A percentile compares a stretch with the other conserved stretches of the same genome.
These are phyloP conservation scores for Vicia faba DNA, from an alignment of 306 rosid genomes.

Conservation along the genomic window DNA sequence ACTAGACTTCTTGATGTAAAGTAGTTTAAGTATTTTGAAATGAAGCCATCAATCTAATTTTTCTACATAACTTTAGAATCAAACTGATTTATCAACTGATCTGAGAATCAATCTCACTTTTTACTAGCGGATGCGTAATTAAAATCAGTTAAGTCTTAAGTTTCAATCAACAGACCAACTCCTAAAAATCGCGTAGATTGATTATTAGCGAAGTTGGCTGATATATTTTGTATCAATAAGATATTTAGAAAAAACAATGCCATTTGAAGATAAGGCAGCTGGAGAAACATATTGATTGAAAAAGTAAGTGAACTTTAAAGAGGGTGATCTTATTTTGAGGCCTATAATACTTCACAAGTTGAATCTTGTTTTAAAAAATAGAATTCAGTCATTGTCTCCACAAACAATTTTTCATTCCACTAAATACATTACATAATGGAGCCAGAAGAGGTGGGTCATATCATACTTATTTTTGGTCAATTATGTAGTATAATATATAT, in stretches of 20 bases:
- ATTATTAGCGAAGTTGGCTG: neutral
- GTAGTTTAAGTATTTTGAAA: neutral
- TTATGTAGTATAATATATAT: slow-evolving; percentile 4
- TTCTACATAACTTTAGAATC: too few species aligned
- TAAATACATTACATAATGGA: slow-evolving; percentile 6
- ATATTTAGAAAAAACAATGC: neutral
- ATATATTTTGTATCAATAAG: neutral
- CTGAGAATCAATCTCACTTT: too few species aligned
- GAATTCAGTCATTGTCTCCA: slow-evolving; percentile 43
- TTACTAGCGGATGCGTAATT: too few species aligned
- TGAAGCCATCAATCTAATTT: too few species aligned
- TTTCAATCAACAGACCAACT: too few species aligned
- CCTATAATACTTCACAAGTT: neutral
- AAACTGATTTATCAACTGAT: too few species aligned
- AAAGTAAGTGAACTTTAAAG: slow-evolving; percentile 12
- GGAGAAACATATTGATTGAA: slow-evolving; percentile 19
- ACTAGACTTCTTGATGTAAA: neutral
- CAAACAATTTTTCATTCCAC: slow-evolving; percentile 35
- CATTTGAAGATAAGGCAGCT: slow-evolving; percentile 26
- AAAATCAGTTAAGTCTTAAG: too few species aligned
- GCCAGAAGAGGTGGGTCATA: slow-evolving; percentile 34
- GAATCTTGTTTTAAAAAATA: slow-evolving; percentile 22
- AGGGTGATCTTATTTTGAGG: slow-evolving; percentile 35
- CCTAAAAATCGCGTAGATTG: too few species aligned
- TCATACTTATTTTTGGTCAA: slow-evolving; percentile 19